Evolutionary conservation across 23 red algal genomes (phyloP).

Genomic region (Rhodosorus marinus): DNA sequence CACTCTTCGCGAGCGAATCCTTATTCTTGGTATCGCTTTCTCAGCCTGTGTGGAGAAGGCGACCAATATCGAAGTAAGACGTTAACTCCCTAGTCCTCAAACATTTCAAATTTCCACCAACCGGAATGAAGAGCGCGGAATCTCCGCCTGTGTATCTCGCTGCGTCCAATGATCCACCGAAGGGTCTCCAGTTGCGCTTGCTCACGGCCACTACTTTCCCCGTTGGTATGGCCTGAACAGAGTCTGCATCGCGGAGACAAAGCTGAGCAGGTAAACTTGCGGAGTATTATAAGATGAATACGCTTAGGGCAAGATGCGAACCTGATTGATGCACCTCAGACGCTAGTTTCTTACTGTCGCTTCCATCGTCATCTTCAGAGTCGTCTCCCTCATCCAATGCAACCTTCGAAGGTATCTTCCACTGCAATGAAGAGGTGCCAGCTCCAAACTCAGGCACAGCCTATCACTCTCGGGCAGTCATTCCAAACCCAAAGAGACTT

Average conservation of each 20-base stretch:
- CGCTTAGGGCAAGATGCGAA: not conserved
- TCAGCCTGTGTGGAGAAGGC: no score
- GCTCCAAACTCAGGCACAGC: conserved; percentile 32
- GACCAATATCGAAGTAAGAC: no score
- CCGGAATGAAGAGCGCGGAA: conserved; percentile 43
- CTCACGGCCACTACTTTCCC: conserved; percentile 66
- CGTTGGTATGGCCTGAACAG: conserved; percentile 2
- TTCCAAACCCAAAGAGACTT: no score
- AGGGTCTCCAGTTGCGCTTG: conserved; percentile 74
- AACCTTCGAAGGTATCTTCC: not conserved
- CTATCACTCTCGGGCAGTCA: no score
- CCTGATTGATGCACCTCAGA: conserved; percentile 3
- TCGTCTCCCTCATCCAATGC: not conserved
- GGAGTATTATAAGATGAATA: not conserved
- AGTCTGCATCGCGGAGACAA: not conserved
- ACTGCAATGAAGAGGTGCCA: conserved; percentile 18
- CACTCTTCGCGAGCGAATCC: conserved; percentile 44
- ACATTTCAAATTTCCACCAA: conserved; percentile 57
- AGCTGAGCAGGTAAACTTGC: not conserved
- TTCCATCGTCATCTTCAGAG: conserved; percentile 23
- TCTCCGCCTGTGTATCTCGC: conserved; percentile 21
- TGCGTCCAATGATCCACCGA: conserved; percentile 53
- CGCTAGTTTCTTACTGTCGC: conserved; percentile 13
- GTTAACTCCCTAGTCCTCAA: no score
- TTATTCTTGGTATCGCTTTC: conserved; percentile 51